A percentile compares a stretch with the other conserved stretches of the same genome.
phyloP scores from a whole-genome alignment of 2,329 filamentous ascomycete genomes.

The Xylariaceae sp. region DNA sequence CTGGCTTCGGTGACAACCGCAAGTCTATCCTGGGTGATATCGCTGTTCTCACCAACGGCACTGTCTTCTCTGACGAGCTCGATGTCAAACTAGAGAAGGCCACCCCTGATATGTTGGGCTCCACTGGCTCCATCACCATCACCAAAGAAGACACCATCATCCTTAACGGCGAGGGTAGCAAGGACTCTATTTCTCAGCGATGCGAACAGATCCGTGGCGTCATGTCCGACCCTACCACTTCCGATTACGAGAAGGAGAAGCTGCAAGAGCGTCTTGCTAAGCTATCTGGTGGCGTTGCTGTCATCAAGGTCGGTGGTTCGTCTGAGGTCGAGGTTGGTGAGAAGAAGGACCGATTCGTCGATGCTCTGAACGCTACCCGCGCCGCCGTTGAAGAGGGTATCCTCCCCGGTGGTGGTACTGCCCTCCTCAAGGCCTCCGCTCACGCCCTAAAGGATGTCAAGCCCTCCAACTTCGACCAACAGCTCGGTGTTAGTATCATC shows the following conservation, averaged over 20 bases:
- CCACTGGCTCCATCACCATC: constrained; percentile 97
- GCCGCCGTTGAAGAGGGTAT: constrained; percentile 99
- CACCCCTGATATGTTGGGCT: constrained; percentile 93
- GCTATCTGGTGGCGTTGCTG: constrained; percentile 97
- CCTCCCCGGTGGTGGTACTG: constrained; percentile 96
- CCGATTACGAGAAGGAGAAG: constrained; percentile 99
- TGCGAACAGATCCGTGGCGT: constrained; percentile 99
- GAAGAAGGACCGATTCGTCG: constrained; percentile 99
- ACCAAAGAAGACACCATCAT: constrained; percentile 99
- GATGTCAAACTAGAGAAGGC: constrained; percentile 99
- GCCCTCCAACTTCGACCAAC: constrained; percentile 96
- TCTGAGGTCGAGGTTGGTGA: constrained; percentile 99
- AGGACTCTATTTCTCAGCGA: constrained; percentile 90
- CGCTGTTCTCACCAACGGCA: constrained; percentile 93
- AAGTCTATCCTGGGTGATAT: constrained; percentile 99
- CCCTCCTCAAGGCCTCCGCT: constrained; percentile 93
- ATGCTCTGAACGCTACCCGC: constrained; percentile 96
- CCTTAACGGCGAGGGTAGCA: constrained; percentile 94
- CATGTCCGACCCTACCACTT: constrained; percentile 91
- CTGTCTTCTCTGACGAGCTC: constrained; percentile 97
- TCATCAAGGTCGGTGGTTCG: constrained; percentile 98
- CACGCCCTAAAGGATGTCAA: constrained; percentile 86
- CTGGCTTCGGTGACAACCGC: constrained; percentile 99
- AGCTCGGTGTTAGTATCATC: constrained; percentile 96
- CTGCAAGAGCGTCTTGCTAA: constrained; percentile 99